A percentile compares a stretch with the other conserved stretches of the same genome.
These are phyloP conservation scores for Aureobasidium sp. DNA, from an alignment of 2,329 filamentous ascomycete genomes.

Conservation along the genomic window DNA sequence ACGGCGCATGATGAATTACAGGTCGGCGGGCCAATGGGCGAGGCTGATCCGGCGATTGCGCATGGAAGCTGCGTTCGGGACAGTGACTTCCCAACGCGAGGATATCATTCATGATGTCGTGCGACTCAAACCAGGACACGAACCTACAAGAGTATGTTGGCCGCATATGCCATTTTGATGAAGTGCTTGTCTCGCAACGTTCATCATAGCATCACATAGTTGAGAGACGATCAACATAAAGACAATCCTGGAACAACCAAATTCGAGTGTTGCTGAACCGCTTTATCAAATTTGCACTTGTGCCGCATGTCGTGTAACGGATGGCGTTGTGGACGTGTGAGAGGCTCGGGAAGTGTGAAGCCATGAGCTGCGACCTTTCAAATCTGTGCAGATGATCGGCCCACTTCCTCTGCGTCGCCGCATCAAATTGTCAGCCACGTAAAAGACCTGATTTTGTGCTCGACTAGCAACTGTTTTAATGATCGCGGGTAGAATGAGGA, in stretches of 20 bases:
- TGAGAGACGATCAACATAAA: neutral
- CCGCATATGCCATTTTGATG: neutral
- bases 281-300: too few relatives aligned
- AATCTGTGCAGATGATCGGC: neutral
- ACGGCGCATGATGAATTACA: conserved; percentile 1
- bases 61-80: conserved; percentile 4
- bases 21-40: neutral
- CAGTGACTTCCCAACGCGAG: neutral
- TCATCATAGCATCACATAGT: neutral
- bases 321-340: neutral
- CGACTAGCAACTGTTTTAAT: neutral
- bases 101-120: neutral
- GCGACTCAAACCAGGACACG: neutral
- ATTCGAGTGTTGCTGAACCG: neutral
- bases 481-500: neutral
- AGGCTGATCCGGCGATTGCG: neutral
- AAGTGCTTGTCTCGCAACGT: neutral
- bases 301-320: neutral
- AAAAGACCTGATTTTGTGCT: neutral
- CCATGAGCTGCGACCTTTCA: neutral
- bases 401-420: too few relatives aligned
- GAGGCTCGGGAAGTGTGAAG: neutral
- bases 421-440: too few relatives aligned
- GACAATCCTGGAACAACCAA: neutral
- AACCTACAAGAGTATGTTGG: neutral